These are phyloP conservation scores for Chiua virens DNA, from an alignment of 768 basidiomycete species.

Conservation along the genomic window DNA sequence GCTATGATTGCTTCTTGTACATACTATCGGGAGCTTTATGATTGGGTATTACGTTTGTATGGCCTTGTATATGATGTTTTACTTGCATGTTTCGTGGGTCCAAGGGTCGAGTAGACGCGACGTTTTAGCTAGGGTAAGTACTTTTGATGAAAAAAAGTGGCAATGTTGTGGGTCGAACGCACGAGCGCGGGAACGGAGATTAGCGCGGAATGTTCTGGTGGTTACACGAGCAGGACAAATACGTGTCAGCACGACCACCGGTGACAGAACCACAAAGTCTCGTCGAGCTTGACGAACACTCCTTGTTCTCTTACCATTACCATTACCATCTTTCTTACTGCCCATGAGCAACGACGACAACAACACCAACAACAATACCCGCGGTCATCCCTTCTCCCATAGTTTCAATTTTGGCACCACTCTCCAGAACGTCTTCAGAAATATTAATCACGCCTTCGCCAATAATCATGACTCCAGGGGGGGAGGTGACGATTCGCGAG, in stretches of 20 bases:
- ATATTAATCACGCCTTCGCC: conserved; percentile 32
- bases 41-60: not conserved
- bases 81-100: not conserved
- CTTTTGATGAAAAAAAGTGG: not conserved
- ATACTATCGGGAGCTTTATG: not conserved
- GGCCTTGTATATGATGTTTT: not conserved
- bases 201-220: conserved; percentile 31
- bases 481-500: not conserved
- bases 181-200: not conserved
- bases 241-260: conserved; percentile 10
- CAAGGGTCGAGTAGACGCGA: too few relatives aligned
- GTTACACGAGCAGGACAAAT: conserved; percentile 25
- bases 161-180: conserved; percentile 14
- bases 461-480: conserved; percentile 1
- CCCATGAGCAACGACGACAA: conserved; percentile 20
- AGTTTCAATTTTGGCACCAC: conserved; percentile 27
- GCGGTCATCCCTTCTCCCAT: conserved; percentile 12
- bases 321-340: not conserved
- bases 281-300: conserved; percentile 6
- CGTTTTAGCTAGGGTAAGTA: too few relatives aligned
- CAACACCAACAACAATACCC: not conserved
- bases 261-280: not conserved
- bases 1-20: conserved; percentile 20
- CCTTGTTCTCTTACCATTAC: conserved; percentile 23
- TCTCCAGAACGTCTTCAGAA: conserved; percentile 30